Conservation (phyloP, 2,329 filamentous ascomycete species). For the Atkinsonella hypoxylon region DNA sequence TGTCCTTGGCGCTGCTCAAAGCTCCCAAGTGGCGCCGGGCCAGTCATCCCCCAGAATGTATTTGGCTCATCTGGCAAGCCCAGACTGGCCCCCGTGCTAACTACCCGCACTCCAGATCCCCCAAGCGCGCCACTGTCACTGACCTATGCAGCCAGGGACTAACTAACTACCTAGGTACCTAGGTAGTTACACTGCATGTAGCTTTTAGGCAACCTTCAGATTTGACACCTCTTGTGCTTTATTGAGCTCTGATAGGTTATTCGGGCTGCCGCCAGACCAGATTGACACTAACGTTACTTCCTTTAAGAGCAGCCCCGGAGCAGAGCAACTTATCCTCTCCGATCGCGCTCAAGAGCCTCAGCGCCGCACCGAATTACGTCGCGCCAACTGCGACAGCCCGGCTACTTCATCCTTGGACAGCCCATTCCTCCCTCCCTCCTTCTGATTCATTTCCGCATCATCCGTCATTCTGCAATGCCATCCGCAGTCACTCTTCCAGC, state of each 20-base stretch:
- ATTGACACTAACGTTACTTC: no score
- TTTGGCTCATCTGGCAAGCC: background rate
- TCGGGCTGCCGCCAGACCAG: background rate
- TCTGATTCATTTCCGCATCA: slow-evolving; percentile 1
- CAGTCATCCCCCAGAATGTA: background rate
- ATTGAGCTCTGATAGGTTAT: background rate
- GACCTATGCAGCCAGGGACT: no score
- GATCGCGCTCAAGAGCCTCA: background rate
- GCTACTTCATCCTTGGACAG: background rate
- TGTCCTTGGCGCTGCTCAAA: slow-evolving; percentile 2
- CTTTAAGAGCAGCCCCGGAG: no score
- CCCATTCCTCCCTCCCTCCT: background rate
- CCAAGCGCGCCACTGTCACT: no score
- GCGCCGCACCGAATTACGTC: no score
- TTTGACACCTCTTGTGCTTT: no score
- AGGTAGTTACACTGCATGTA: no score
- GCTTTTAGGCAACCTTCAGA: no score
- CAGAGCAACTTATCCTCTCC: no score
- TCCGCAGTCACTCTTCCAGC: slow-evolving; percentile 11
- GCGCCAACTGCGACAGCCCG: background rate
- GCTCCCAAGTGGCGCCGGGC: background rate
- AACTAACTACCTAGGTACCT: no score
- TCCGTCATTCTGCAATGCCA: slow-evolving; percentile 12
- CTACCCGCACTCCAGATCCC: background rate
- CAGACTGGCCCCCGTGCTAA: background rate